Base-by-base conservation (phyloP, 306 rosid species). In the Dalbergia cultrata region DNA sequence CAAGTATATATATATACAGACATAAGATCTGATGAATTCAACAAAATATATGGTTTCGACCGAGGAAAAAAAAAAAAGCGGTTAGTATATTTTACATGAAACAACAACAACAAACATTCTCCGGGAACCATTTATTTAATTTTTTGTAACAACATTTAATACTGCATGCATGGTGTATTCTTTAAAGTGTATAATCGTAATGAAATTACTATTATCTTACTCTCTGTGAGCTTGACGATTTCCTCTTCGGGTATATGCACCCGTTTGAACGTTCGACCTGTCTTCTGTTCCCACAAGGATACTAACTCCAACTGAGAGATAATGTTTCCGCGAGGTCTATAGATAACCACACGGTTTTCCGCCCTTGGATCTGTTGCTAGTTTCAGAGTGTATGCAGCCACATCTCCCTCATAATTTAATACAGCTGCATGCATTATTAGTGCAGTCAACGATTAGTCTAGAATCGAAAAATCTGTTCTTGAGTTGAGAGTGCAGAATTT, bases 361-460 rank as follows among this genome's bases (percentile, higher is more conserved):
- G 39, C 84, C 60, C 83, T 82, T 37, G 66, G 68, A 82, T 87
- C 87, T 16, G 76, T 72, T 31, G 82, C 87, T 47, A 85, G 85
- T 67, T 68, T 85, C 22, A 87, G 47, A 0, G 90, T 82, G 67
- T 85, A 82, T 16, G 39, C 60, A 1, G 85, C 88, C 11, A 87
- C 80, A 63, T 85, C 89, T 85, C 80, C 74, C 73, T 88, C 89
- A n/a, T 80, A 76, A 39, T 80, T 88, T 52, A 88, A 64, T 71
- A 85, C 85, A 12, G 76, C 89, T 85, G 60, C 60, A 66, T 11
- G 14, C 9, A 52, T 4, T 37, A 37, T 37, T 37, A 37, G 5
- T 37, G 41, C 31, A 5, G n/a, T 4, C 13, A 9, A 10, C 14
- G 4, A 45, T 45, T 45, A 45, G 10, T 45, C 7, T 37, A 6